These are phyloP conservation scores for Neonectria coccinea DNA, from an alignment of 2,329 filamentous ascomycete genomes.

Conservation along the genomic window DNA sequence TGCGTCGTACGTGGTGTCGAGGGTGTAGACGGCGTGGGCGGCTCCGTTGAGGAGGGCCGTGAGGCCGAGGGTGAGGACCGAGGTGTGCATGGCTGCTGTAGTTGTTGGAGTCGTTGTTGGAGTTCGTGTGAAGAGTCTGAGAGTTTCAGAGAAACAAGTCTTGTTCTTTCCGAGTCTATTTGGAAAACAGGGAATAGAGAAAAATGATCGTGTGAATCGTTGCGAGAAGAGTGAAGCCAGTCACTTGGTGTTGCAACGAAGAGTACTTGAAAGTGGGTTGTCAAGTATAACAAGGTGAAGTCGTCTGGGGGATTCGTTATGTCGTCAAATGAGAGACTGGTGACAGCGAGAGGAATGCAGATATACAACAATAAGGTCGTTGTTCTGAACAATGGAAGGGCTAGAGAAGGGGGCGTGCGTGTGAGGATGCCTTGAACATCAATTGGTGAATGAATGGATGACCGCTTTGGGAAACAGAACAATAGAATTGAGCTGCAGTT, in stretches of 20 bases:
- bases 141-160: not conserved
- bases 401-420: not conserved
- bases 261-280: not conserved
- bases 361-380: not conserved
- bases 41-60: slow-evolving; percentile 46
- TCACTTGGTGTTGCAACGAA: slow-evolving; percentile 2
- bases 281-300: not conserved
- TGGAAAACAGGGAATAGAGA: not conserved
- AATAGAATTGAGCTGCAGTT: slow-evolving; percentile 5
- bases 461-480: slow-evolving; percentile 22
- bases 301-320: not conserved
- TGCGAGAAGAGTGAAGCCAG: slow-evolving; percentile 5
- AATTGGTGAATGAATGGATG: slow-evolving; percentile 8
- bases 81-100: slow-evolving; percentile 44
- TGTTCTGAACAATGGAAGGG: slow-evolving; percentile 6
- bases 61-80: slow-evolving; percentile 43
- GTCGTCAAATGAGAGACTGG: slow-evolving; percentile 1
- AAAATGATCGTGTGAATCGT: slow-evolving; percentile 1
- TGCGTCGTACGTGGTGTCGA: slow-evolving; percentile 61
- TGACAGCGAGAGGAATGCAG: slow-evolving; percentile 2
- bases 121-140: too few relatives aligned
- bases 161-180: not conserved
- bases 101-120: slow-evolving; percentile 16
- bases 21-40: slow-evolving; percentile 54
- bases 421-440: not conserved